phyloP scores from a whole-genome alignment of 202 grass and related monocot genomes.

The Panicum hallii region DNA sequence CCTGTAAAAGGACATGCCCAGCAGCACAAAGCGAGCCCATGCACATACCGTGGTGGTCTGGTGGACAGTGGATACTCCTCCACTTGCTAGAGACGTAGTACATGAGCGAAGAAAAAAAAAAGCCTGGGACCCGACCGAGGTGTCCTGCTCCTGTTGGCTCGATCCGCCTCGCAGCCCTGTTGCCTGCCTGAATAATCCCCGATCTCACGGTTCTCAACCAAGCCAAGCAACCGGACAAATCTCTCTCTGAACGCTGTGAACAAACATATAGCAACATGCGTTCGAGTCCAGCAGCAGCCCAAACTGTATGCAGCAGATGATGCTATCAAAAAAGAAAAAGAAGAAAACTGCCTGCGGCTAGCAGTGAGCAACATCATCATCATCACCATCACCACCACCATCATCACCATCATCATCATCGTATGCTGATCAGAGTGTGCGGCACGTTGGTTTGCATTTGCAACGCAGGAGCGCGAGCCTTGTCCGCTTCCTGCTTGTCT shows the following conservation, averaged over 20 bases:
- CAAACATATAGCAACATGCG: slow-evolving; percentile 39
- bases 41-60: not conserved
- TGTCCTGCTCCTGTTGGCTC: not conserved
- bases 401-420: no score
- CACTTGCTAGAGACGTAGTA: not conserved
- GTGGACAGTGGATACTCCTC: not conserved
- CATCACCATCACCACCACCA: no score
- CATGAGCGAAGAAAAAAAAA: not conserved
- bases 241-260: not conserved
- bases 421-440: not conserved
- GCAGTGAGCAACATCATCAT: no score
- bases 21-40: not conserved
- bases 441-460: slow-evolving; percentile 9
- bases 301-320: not conserved
- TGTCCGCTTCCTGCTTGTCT: no score
- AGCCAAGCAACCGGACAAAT: not conserved
- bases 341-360: no score
- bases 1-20: not conserved
- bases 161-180: not conserved
- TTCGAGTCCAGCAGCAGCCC: slow-evolving; percentile 31
- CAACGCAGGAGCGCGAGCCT: not conserved
- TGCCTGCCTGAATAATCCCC: no score
- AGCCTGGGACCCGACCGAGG: not conserved
- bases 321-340: no score
- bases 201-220: slow-evolving; percentile 29